Percentiles rank a stretch among this genome's conserved stretches.
phyloP scores from a whole-genome alignment of 495 filamentous ascomycete genomes.

The Patellaria atrata region DNA sequence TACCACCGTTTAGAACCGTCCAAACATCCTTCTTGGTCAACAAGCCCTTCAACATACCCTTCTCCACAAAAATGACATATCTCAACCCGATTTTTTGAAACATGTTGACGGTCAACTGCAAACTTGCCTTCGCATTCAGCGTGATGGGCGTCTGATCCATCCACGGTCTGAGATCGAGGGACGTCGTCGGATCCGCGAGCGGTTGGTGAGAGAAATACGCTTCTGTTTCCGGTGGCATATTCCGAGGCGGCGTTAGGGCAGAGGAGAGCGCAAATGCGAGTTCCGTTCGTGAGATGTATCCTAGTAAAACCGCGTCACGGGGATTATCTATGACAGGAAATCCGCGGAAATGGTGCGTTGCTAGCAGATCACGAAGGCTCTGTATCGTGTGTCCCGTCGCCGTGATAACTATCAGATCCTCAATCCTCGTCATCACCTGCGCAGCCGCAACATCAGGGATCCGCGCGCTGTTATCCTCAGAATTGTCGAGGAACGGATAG shows the following conservation, averaged over 20 bases:
- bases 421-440: conserved; percentile 81
- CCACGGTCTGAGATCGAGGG: conserved; percentile 82
- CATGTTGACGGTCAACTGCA: conserved; percentile 73
- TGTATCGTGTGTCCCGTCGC: conserved; percentile 78
- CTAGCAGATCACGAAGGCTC: conserved; percentile 52
- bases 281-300: conserved; percentile 90
- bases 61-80: conserved; percentile 76
- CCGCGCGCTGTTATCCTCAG: conserved; percentile 51
- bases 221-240: conserved; percentile 54
- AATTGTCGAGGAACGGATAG: conserved; percentile 91
- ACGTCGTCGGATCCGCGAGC: conserved; percentile 60
- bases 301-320: conserved; percentile 59
- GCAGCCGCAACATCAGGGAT: conserved; percentile 70
- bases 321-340: conserved; percentile 81
- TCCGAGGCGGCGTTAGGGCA: conserved; percentile 35
- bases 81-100: conserved; percentile 87
- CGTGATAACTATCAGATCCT: conserved; percentile 78
- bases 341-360: conserved; percentile 65
- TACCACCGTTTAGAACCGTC: conserved; percentile 59
- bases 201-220: conserved; percentile 73
- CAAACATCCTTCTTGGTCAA: conserved; percentile 98
- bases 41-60: conserved; percentile 67
- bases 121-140: conserved; percentile 53
- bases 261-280: conserved; percentile 63
- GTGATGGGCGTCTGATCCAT: conserved; percentile 98